Base-by-base conservation (phyloP, 1,139 yeast genomes). In the Nakaseomyces uthaithaninus region DNA sequence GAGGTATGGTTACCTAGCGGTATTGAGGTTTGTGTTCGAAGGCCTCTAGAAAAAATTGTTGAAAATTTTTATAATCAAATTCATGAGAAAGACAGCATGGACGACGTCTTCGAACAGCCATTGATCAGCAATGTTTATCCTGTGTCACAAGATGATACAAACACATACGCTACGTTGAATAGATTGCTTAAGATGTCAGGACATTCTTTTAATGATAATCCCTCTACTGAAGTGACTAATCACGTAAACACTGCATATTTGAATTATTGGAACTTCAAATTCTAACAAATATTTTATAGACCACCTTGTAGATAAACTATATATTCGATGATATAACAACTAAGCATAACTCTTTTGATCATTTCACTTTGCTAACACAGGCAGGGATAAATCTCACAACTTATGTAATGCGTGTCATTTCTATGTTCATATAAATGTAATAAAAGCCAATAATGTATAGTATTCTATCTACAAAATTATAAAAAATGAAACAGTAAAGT, bases 1-100 rank as follows among this genome's bases (percentile, higher is more conserved):
- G 70, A 67, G 45, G 65, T 77, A 1, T 72, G 71, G 66, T 70
- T 69, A 1, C 73, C 78, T 1, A 53, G 61, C 17, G 78, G 75
- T 2, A 62, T 74, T 12, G 58, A 64, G 1, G 64, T 69, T 0
- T 62, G 68, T 37, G 58, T 68, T 2, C 53, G 75, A 34, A 72
- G 67, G 44, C 62, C 68, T 1, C 38, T 59, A 24, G 51, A 50
- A 16, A 44, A 46, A 11, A 39, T 50, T 3, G 51, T 57, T 10
- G 43, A 45, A 7, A 18, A 33, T 5, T 42, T 45, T 4, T 49
- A 36, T 36, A 39, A 42, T n/a, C 36, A 36, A 27, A 44, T 43
- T 16, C 38, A 43, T 2, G 45, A 50, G 17, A 43, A 51, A 1
- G 42, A 42, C 11, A 47, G 48, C 3, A 39, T 37, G 16, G 12